These are phyloP conservation scores for Phytopythium oedochilum DNA, from an alignment of 352 stramenopile genomes.

Conservation along the genomic window DNA sequence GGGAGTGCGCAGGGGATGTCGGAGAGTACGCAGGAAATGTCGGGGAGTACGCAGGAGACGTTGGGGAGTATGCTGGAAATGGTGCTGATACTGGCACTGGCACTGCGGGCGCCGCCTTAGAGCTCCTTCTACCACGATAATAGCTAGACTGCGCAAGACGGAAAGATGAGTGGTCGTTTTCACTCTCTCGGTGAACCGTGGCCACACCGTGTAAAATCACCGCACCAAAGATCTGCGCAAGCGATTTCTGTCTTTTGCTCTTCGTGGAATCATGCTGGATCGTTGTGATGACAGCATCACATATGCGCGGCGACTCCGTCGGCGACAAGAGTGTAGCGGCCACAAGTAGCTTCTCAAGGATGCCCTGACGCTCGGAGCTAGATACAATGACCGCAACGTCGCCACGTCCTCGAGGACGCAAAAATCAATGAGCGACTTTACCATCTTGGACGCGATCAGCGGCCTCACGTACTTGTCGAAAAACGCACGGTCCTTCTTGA, in stretches of 20 bases:
- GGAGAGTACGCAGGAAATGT: no score
- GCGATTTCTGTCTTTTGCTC: background rate
- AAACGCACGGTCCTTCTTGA: conserved; percentile 39
- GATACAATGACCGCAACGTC: conserved; percentile 20
- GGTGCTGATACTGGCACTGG: no score
- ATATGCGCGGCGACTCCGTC: conserved; percentile 15
- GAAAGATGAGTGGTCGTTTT: no score
- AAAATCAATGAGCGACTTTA: conserved; percentile 50
- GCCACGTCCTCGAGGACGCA: conserved; percentile 35
- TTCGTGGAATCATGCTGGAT: conserved; percentile 7
- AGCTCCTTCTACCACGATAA: no score
- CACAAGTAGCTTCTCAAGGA: conserved; percentile 38
- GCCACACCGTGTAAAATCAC: background rate
- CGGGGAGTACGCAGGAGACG: background rate
- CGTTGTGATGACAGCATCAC: conserved; percentile 21
- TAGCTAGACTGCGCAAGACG: no score
- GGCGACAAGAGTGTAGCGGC: conserved; percentile 17
- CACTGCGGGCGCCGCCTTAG: no score
- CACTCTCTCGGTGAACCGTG: no score
- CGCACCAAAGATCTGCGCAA: background rate
- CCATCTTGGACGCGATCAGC: conserved; percentile 34
- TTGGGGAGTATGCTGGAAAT: no score
- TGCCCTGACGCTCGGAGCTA: conserved; percentile 20
- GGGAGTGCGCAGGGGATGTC: conserved; percentile 6
- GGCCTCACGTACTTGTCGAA: conserved; percentile 32